Evolutionary conservation across 129 eudicot species (phyloP), one percentile per base, ranked within the genome.

Genomic region (Tagetes patula): DNA sequence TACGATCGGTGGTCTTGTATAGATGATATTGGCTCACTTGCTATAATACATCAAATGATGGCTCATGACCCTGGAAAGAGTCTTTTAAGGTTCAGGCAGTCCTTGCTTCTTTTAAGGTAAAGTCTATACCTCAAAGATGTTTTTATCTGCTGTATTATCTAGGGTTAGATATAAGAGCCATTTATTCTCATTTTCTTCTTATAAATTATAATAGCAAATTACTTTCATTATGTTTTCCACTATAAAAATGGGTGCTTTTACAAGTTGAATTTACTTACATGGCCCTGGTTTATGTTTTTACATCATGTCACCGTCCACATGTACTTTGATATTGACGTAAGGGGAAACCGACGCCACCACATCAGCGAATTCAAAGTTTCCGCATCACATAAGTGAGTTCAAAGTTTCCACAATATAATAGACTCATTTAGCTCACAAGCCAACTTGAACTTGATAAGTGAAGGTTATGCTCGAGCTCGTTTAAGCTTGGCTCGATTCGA

Each of bases 1-100:
- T 88, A 88, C 63, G 90, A 88, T 71, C 82, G 90, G 76, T 88
- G 95, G 95, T 88, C 95, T 47, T 85, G 88, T 60, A 87, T 88
- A 47, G 95, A 88, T 81, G 95, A 88, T 68, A 81, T 88, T 76
- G 95, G 95, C 41, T 88, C 91, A 67, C 85, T 88, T 36, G 88
- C 95, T 42, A 83, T 88, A 30, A 79, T 85, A 67, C 90, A 88
- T 79, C 91, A 85, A 49, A 88, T 88, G 95, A 84, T 88, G 60
- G 69, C 65, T 71, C 81, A 83, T 66, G 88, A 88, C 11, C 95
- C 90, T 33, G 85, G 85, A 67, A 88, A 85, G 75, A 85, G 90
- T 81, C 83, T 88, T 65, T 71, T 88, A 59, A 65, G 87, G 56
- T 88, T 88, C 75, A 85, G 95, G 38, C 95, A 88, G 63, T 88